Percentiles rank a stretch among this genome's conserved stretches.
phyloP scores from a whole-genome alignment of 176 grass and related monocot genomes.

The Aegilops longissima region DNA sequence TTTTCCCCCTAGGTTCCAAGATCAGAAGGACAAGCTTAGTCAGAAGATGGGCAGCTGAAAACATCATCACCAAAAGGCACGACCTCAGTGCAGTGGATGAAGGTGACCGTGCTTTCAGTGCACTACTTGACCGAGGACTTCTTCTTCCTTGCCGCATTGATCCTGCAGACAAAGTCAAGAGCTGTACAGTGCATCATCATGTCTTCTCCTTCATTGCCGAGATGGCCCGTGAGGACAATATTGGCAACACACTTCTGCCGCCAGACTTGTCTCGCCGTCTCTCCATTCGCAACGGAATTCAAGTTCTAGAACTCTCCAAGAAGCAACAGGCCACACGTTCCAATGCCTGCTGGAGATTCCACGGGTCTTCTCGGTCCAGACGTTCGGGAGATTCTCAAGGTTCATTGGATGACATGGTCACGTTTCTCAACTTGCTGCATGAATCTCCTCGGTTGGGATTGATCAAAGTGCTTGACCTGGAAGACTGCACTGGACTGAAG shows the following conservation, averaged over 20 bases:
- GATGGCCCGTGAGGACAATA: neutral
- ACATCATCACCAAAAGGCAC: neutral
- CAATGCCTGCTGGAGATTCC: neutral
- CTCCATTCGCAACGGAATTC: neutral
- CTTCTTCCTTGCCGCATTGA: neutral
- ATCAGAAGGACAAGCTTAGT: neutral
- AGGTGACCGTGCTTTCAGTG: neutral
- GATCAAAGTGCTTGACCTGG: conserved; percentile 21
- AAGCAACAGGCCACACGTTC: neutral
- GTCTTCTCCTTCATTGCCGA: neutral
- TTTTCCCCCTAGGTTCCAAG: neutral
- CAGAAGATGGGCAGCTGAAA: neutral
- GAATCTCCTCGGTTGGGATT: neutral
- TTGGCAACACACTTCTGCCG: neutral
- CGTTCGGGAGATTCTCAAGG: neutral
- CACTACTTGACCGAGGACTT: neutral
- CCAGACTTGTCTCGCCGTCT: neutral
- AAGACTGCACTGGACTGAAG: conserved; percentile 8
- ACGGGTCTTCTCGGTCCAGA: neutral
- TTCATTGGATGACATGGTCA: neutral
- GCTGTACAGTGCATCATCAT: neutral
- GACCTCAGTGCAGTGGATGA: neutral
- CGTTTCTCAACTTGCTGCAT: neutral
- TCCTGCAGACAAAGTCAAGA: neutral
- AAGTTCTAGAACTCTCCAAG: neutral